Evolutionary conservation across 345 rosid species (phyloP), one percentile per base, ranked within the genome.

Genomic region (Linum usitatissimum): DNA sequence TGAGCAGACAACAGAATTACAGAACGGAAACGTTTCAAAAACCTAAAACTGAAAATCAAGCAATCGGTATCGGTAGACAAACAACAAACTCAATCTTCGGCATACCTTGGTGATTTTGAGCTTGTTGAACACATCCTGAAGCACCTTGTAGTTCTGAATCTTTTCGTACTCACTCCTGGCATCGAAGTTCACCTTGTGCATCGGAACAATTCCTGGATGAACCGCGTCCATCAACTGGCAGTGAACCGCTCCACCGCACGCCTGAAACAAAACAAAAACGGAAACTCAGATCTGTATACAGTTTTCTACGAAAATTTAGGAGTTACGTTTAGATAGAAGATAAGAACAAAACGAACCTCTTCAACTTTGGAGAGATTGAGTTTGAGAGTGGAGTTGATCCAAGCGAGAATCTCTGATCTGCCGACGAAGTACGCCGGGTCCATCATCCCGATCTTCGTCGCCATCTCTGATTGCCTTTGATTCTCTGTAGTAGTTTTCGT

Each of bases 151-250:
- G 71, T 90, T 94, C 72, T 94, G 97, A 18, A 94, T 94, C 99
- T 84, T 94, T 79, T 94, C 97, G 75, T 88, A 94, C 77, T 94
- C 99, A 60, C 70, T 90, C 78, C 90, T 94, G 3, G 97, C 95
- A 45, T 94, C 96, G 58, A 83, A 94, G 55, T 90, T 94, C 74
- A 94, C 99, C 79, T 94, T 94, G 77, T 90, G 99, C 93, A 90
- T 90, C 71, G 97, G 93, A 55, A 90, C 99, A 65, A 77, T 77
- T 63, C 96, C 96, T 3, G 93, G 96, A 70, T 88, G 99, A 10
- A 74, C 84, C 30, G 88, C 79, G 70, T 88, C 97, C 99, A 94
- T 83, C 1, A 94, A 80, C 84, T 94, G 91, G 56, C 96, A 94
- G 14, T 90, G 97, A 55, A 94, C 91, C 3, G 99, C 95, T 0